Conservation (phyloP, 2,329 filamentous ascomycete genomes). For the Aspergillus sp. region DNA sequence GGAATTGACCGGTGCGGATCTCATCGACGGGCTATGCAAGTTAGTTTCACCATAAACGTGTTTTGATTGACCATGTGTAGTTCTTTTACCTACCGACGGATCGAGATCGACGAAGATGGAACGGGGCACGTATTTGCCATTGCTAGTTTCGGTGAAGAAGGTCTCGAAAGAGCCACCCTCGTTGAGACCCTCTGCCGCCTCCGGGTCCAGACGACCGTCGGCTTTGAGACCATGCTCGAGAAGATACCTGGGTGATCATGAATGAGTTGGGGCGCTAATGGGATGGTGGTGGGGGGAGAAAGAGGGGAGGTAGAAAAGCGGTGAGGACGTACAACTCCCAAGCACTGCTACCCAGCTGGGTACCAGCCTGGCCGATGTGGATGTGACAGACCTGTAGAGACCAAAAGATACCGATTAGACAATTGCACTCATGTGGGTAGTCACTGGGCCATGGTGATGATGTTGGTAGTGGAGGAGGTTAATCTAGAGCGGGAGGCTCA, state of each 20-base stretch:
- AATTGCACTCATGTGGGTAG: neutral
- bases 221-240: constrained; percentile 64
- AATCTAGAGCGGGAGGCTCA: neutral
- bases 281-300: neutral
- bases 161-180: constrained; percentile 62
- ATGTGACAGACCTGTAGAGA: constrained; percentile 62
- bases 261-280: constrained; percentile 1
- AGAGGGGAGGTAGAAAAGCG: constrained; percentile 22
- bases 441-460: no score
- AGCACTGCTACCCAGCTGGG: constrained; percentile 66
- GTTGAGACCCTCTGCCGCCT: constrained; percentile 51
- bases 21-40: constrained; percentile 59
- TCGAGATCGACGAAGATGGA: constrained; percentile 68
- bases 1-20: constrained; percentile 63
- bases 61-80: neutral
- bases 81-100: constrained; percentile 51
- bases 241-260: constrained; percentile 52
- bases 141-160: constrained; percentile 65
- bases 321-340: constrained; percentile 63
- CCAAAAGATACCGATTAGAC: constrained; percentile 9
- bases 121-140: constrained; percentile 66
- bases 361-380: constrained; percentile 67
- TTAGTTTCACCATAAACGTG: constrained; percentile 8
- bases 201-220: constrained; percentile 59
- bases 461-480: neutral